Conservation (phyloP, 495 filamentous ascomycete genomes). For the Penicillium pancosmium region DNA sequence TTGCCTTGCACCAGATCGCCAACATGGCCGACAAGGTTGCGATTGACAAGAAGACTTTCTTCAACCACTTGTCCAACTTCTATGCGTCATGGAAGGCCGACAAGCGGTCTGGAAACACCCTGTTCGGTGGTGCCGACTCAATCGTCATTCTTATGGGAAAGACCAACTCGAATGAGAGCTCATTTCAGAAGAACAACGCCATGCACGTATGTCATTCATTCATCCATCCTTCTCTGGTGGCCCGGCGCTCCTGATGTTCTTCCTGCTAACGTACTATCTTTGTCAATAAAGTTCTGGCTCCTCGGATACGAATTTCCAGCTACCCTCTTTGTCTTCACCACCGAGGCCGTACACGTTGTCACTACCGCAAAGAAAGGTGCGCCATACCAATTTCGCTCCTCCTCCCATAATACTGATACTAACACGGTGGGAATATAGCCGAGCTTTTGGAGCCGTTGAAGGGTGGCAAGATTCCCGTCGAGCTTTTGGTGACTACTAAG, state of each 20-base stretch:
- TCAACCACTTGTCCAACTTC: slow-evolving; percentile 85
- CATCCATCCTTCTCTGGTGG: background rate
- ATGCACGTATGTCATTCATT: slow-evolving; percentile 73
- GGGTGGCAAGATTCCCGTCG: slow-evolving; percentile 85
- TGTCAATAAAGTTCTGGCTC: slow-evolving; percentile 82
- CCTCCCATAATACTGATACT: slow-evolving; percentile 2
- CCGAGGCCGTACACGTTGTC: slow-evolving; percentile 83
- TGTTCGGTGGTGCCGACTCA: slow-evolving; percentile 82
- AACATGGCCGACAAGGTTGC: slow-evolving; percentile 70
- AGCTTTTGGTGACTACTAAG: slow-evolving; percentile 87
- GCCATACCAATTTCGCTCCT: background rate
- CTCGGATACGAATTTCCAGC: slow-evolving; percentile 98
- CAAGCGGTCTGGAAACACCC: slow-evolving; percentile 73
- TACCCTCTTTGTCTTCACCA: slow-evolving; percentile 88
- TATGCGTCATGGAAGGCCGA: slow-evolving; percentile 92
- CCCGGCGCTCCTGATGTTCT: too few relatives aligned
- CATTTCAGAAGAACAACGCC: slow-evolving; percentile 91
- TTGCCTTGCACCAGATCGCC: slow-evolving; percentile 21
- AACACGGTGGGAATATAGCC: slow-evolving; percentile 52
- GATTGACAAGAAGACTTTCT: slow-evolving; percentile 90
- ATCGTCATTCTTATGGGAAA: slow-evolving; percentile 92
- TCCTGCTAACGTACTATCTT: slow-evolving; percentile 6
- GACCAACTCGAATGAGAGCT: slow-evolving; percentile 73
- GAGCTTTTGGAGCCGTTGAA: slow-evolving; percentile 93
- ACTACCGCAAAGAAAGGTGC: slow-evolving; percentile 97